These are phyloP conservation scores for Phytopythium boreale DNA, from an alignment of 352 stramenopile genomes.

Conservation along the genomic window DNA sequence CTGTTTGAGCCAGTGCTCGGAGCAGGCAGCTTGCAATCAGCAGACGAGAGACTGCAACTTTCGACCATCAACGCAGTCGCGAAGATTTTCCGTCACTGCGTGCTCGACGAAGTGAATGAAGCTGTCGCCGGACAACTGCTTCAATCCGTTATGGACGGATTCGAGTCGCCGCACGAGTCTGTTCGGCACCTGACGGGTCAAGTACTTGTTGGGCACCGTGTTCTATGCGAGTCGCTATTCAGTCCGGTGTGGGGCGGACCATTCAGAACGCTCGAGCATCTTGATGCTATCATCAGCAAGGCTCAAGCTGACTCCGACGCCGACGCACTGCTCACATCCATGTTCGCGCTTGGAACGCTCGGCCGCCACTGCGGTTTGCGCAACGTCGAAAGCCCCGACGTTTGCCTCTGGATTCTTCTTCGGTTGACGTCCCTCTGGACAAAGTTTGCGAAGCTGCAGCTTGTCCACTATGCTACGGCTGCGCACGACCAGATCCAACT, in stretches of 20 bases:
- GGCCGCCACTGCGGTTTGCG: conserved; percentile 35
- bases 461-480: conserved; percentile 18
- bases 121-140: conserved; percentile 26
- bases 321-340: conserved; percentile 15
- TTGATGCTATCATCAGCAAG: conserved; percentile 27
- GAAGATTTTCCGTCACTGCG: conserved; percentile 41
- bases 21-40: not conserved
- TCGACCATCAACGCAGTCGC: conserved; percentile 24
- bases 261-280: conserved; percentile 18
- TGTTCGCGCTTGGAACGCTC: conserved; percentile 34
- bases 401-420: conserved; percentile 52
- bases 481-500: conserved; percentile 50
- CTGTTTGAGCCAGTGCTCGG: conserved; percentile 23
- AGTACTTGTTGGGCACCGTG: not conserved
- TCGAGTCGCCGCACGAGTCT: conserved; percentile 11
- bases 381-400: conserved; percentile 27
- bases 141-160: conserved; percentile 21
- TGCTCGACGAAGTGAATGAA: conserved; percentile 23
- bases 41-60: conserved; percentile 15
- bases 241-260: not conserved
- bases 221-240: not conserved
- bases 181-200: not conserved
- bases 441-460: conserved; percentile 25
- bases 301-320: conserved; percentile 30
- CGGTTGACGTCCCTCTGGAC: conserved; percentile 53